Evolutionary conservation across 208 protist genomes (phyloP).

Genomic region (Tetramitus jugosus): DNA sequence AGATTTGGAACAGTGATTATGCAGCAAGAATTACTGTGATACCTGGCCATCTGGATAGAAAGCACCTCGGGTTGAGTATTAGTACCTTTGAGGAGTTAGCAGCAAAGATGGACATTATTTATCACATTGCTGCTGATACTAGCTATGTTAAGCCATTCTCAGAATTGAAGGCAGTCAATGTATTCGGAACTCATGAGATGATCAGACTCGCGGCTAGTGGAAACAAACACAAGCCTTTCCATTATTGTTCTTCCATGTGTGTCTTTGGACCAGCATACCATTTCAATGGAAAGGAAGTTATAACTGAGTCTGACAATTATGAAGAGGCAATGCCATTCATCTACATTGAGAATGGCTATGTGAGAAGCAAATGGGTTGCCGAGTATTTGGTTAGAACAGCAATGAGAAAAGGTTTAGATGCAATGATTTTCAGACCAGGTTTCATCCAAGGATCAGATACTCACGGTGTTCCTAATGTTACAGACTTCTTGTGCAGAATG

Average conservation of each 20-base stretch:
- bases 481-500: slow-evolving; percentile 45
- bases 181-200: slow-evolving; percentile 43
- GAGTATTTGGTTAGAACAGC: slow-evolving; percentile 37
- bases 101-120: slow-evolving; percentile 36
- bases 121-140: slow-evolving; percentile 50
- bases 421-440: slow-evolving; percentile 36
- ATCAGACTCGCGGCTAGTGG: slow-evolving; percentile 30
- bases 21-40: slow-evolving; percentile 33
- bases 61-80: slow-evolving; percentile 30
- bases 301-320: too few relatives aligned
- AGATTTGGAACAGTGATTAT: slow-evolving; percentile 2
- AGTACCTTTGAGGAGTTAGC: slow-evolving; percentile 28
- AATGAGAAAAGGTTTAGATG: slow-evolving; percentile 32
- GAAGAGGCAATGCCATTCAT: too few relatives aligned
- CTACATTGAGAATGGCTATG: slow-evolving; percentile 43
- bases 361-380: slow-evolving; percentile 49
- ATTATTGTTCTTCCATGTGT: slow-evolving; percentile 31
- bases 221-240: slow-evolving; percentile 24
- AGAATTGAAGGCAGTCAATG: slow-evolving; percentile 38
- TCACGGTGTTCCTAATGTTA: slow-evolving; percentile 37
- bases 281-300: too few relatives aligned
- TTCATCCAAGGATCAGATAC: slow-evolving; percentile 37
- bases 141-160: slow-evolving; percentile 50
- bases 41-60: slow-evolving; percentile 33
- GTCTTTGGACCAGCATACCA: too few relatives aligned